These are phyloP conservation scores for Cryptosporidium meleagridis DNA, from an alignment of 169 alveolate species.

Conservation along the genomic window DNA sequence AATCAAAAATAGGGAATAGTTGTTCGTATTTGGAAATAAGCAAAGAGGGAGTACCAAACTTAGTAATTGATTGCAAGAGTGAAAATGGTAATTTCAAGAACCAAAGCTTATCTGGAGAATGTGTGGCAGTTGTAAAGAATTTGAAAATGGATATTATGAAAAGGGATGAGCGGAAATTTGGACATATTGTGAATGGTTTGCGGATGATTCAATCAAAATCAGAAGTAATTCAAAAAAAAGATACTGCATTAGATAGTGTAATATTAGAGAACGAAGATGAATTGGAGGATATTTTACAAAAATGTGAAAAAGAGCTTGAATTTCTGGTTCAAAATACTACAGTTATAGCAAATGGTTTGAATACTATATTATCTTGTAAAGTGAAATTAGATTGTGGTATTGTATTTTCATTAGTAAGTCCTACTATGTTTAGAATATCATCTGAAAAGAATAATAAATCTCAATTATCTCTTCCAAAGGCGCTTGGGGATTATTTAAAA, in stretches of 20 bases:
- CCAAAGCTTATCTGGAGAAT: conserved; percentile 4
- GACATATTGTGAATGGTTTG: background rate
- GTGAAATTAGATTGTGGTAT: conserved; percentile 45
- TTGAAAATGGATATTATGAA: background rate
- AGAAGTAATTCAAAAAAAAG: too few relatives aligned
- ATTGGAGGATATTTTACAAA: conserved; percentile 12
- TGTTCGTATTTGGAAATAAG: conserved; percentile 6
- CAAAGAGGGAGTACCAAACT: conserved; percentile 13
- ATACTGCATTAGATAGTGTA: background rate
- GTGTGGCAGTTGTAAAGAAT: conserved; percentile 25
- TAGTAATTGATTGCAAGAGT: conserved; percentile 9
- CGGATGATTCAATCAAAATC: background rate
- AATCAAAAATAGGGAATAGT: conserved; percentile 1
- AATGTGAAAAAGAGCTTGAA: conserved; percentile 32
- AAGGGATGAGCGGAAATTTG: background rate
- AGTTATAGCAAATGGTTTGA: conserved; percentile 56
- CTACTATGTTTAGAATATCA: conserved; percentile 71
- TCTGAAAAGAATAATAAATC: conserved; percentile 46
- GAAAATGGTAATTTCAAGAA: conserved; percentile 31
- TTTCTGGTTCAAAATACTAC: conserved; percentile 21
- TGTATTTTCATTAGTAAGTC: conserved; percentile 52
- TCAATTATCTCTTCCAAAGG: conserved; percentile 27
- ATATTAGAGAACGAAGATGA: background rate
- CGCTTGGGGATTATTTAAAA: conserved; percentile 26
- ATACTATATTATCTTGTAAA: conserved; percentile 4